Percentiles rank a stretch among this genome's conserved stretches.
These are phyloP conservation scores for Castanospermum australe DNA, from an alignment of 306 rosid species.

Conservation along the genomic window DNA sequence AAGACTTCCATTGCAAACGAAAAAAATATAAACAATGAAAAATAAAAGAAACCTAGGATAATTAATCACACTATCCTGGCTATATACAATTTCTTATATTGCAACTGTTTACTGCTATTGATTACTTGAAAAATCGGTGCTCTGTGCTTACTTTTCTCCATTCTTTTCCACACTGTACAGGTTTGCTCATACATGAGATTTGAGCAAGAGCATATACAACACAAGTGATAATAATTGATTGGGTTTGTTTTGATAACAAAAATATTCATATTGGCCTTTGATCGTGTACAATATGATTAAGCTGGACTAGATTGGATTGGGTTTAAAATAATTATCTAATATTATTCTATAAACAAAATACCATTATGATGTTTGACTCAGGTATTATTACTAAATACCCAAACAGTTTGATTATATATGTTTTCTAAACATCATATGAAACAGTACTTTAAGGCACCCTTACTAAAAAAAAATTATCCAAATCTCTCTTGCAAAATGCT, in stretches of 20 bases:
- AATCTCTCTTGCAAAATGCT: neutral
- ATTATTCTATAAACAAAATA: constrained; percentile 9
- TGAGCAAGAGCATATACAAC: neutral
- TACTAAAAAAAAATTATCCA: neutral
- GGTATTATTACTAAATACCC: neutral
- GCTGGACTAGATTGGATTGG: constrained; percentile 7
- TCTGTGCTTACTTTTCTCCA: neutral
- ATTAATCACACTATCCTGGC: neutral
- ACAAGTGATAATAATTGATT: neutral
- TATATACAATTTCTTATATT: neutral
- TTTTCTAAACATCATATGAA: neutral
- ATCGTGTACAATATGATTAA: constrained; percentile 11
- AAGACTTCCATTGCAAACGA: neutral
- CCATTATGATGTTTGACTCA: neutral
- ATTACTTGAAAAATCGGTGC: neutral
- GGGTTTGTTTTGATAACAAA: neutral
- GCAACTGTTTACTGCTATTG: neutral
- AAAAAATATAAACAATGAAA: neutral
- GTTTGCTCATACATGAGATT: neutral
- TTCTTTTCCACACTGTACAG: neutral
- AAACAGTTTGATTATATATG: neutral
- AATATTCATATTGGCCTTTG: neutral
- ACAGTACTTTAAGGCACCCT: neutral
- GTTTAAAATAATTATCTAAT: neutral
- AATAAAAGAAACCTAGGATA: constrained; percentile 6